Evolutionary conservation across 75 land plant species (phyloP).

Genomic region (Pseudotsuga menziesii): DNA sequence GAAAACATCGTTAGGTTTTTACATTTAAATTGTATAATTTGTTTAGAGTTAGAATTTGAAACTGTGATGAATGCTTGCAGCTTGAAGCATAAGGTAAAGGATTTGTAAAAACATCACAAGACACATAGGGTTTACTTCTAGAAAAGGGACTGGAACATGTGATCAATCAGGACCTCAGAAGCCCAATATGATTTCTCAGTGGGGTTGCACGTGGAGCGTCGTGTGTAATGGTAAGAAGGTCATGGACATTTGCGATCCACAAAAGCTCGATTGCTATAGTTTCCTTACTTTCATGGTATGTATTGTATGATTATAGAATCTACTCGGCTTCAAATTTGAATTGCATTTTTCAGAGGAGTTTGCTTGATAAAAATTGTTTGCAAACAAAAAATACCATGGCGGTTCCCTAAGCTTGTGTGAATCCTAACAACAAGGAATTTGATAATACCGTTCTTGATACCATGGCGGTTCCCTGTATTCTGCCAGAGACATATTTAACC

Average conservation of each 20-base stretch:
- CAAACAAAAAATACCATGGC: too few relatives aligned
- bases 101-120: conserved; percentile 67
- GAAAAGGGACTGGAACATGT: conserved; percentile 39
- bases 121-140: conserved; percentile 64
- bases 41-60: background rate
- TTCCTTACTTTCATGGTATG: too few relatives aligned
- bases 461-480: too few relatives aligned
- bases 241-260: conserved; percentile 66
- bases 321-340: too few relatives aligned
- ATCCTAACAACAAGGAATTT: too few relatives aligned
- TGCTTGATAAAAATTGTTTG: too few relatives aligned
- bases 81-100: conserved; percentile 69
- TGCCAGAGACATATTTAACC: too few relatives aligned
- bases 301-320: too few relatives aligned
- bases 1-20: background rate
- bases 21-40: too few relatives aligned
- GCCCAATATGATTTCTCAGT: conserved; percentile 73
- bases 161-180: conserved; percentile 76
- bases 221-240: conserved; percentile 58
- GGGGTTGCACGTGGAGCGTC: conserved; percentile 72
- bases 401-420: too few relatives aligned
- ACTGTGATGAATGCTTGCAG: conserved; percentile 20
- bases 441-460: too few relatives aligned
- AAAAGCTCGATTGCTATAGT: conserved; percentile 50
- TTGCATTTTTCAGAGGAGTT: too few relatives aligned